Evolutionary conservation across 768 basidiomycete species (phyloP), one percentile per base, ranked within the genome.

Genomic region (Mycena epipterygia): DNA sequence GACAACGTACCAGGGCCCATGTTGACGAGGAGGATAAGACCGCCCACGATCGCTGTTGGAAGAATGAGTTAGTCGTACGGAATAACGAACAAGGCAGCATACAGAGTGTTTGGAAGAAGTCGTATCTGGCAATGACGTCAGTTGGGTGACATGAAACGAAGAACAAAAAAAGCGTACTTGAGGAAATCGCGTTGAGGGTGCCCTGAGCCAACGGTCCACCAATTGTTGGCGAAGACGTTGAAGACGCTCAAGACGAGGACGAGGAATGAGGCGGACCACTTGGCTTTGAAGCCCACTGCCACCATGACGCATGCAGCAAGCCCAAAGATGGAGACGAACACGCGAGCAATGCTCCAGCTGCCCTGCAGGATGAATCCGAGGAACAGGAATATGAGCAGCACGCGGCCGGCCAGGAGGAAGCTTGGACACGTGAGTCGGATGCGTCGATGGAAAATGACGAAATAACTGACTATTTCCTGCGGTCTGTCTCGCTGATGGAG

Each of bases 211-310:
- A 99, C 91, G 74, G 89, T 91, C 97, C 97, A 99, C 94, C 95
- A 99, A 83, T 98, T 98, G 87, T 99, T 99, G 81, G 94, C 95
- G 76, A 97, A 95, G 37, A 97, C 96, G 79, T 99, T 99, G 91
- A 99, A 98, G 76, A 95, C 81, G 78, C 94, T 95, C 76, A 99
- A 83, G 5, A 96, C 88, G 72, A 98, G 82, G 68, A 98, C 97
- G 70, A 99, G 89, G 90, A 99, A 99, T 16, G 91, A 90, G 3
- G 97, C 97, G 17, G 95, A 96, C 95, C 96, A 98, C 84, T 98
- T 99, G 76, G 98, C 97, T 84, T 99, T 99, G 91, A 98, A 99
- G 51, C 98, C 98, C 70, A 99, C 88, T 13, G 97, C 98, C 55
- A 99, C 97, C 95, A 97, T 98, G 77, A 89, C 82, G 78, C 98